phyloP scores from a whole-genome alignment of 257 asterid genomes.

The Thymus mandschuricus region DNA sequence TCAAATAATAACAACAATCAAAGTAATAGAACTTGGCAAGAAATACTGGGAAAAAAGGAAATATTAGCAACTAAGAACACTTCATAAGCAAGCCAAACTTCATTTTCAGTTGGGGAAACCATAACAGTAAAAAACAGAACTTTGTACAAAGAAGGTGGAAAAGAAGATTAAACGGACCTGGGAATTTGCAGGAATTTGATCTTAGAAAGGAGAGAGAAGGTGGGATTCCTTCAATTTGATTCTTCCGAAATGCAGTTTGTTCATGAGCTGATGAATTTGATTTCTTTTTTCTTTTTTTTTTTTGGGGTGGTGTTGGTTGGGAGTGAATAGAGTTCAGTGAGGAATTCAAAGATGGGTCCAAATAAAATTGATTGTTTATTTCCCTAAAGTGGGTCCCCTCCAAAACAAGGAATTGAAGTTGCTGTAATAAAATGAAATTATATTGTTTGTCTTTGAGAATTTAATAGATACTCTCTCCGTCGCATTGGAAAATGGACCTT shows the following conservation, averaged over 20 bases:
- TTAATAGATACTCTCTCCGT: too few species aligned
- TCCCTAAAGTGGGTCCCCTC: background rate
- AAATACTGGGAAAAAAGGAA: background rate
- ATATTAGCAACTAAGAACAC: background rate
- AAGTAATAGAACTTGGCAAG: background rate
- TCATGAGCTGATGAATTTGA: conserved; percentile 6
- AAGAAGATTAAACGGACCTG: conserved; percentile 24
- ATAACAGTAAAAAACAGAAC: conserved; percentile 21
- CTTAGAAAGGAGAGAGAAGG: background rate
- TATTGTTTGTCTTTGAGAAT: too few species aligned
- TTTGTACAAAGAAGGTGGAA: conserved; percentile 8
- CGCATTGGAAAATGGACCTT: too few species aligned
- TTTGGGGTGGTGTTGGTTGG: background rate
- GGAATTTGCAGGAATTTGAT: background rate
- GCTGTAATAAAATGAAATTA: too few species aligned
- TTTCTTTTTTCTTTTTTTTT: background rate
- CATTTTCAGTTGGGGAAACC: background rate
- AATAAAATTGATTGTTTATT: background rate
- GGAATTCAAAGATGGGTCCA: conserved; percentile 18
- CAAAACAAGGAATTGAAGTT: too few species aligned
- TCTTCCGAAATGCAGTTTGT: conserved; percentile 10
- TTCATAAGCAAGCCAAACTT: background rate
- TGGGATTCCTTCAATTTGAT: background rate
- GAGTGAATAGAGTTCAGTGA: conserved; percentile 3
- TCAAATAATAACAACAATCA: background rate